Evolutionary conservation across 768 basidiomycete species (phyloP).

Genomic region (Coprinopsis cinerea): DNA sequence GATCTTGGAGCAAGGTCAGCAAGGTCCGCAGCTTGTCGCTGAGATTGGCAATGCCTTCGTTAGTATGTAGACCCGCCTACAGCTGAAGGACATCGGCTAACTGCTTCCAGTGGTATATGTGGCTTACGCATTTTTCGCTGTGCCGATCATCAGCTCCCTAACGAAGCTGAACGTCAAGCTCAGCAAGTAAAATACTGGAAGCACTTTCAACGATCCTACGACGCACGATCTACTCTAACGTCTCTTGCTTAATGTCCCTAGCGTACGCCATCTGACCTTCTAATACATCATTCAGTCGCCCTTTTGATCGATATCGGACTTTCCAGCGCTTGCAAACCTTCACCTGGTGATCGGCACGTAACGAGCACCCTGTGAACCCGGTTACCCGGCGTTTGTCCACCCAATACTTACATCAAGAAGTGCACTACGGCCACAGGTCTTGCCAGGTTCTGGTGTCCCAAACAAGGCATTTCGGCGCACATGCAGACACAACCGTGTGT

Average conservation of each 20-base stretch:
- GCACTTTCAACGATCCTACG: background rate
- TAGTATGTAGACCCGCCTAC: conserved; percentile 39
- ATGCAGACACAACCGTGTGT: no score
- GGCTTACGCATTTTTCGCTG: conserved; percentile 66
- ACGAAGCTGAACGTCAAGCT: conserved; percentile 61
- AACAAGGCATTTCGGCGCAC: no score
- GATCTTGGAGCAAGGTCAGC: conserved; percentile 44
- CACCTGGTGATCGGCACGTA: no score
- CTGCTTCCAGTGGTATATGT: conserved; percentile 64
- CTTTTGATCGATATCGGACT: background rate
- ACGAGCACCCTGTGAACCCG: no score
- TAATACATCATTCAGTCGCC: background rate
- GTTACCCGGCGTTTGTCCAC: no score
- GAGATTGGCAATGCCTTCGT: conserved; percentile 66
- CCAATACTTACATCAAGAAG: no score
- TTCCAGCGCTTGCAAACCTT: no score
- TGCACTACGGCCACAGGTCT: no score
- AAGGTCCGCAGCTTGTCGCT: conserved; percentile 58
- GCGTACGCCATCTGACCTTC: background rate
- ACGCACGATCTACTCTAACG: no score
- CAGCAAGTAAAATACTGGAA: conserved; percentile 15
- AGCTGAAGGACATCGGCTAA: background rate
- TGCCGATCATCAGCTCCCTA: conserved; percentile 64
- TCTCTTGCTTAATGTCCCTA: background rate
- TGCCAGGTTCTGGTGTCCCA: no score